Evolutionary conservation across 257 asterid genomes (phyloP).

Genomic region (Ehretia macrophylla): DNA sequence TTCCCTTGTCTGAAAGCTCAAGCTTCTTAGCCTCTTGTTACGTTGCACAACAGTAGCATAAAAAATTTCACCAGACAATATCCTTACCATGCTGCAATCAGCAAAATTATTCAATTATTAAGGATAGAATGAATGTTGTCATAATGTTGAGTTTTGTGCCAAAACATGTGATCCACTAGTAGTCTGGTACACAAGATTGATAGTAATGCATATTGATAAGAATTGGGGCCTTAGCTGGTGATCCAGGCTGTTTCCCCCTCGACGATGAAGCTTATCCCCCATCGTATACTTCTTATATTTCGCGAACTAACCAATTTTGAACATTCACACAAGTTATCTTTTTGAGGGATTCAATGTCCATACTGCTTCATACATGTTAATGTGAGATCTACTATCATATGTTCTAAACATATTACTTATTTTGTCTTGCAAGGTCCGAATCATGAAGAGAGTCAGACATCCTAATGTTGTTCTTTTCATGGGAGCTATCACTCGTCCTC

Average conservation of each 20-base stretch:
- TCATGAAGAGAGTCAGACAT: constrained; percentile 87
- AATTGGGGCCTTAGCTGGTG: no score
- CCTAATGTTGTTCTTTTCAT: constrained; percentile 94
- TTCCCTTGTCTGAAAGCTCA: constrained; percentile 8
- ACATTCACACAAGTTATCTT: no score
- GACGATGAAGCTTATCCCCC: no score
- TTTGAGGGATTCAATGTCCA: background rate
- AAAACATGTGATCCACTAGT: background rate
- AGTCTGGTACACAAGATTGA: no score
- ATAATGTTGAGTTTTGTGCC: background rate
- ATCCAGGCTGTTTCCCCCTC: no score
- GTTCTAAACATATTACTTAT: constrained; percentile 11
- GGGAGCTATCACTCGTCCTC: constrained; percentile 98
- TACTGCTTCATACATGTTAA: background rate
- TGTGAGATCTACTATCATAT: background rate
- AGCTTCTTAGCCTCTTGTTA: constrained; percentile 3
- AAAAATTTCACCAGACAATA: background rate
- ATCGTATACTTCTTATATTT: no score
- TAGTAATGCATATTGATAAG: no score
- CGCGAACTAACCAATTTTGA: no score
- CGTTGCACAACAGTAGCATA: background rate
- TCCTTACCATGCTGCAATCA: background rate
- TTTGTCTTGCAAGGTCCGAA: constrained; percentile 56
- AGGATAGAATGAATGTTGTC: background rate
- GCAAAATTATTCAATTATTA: background rate